Percentiles rank a stretch among this genome's conserved stretches.
These are phyloP conservation scores for Lactarius quietus DNA, from an alignment of 768 basidiomycete species.

Conservation along the genomic window DNA sequence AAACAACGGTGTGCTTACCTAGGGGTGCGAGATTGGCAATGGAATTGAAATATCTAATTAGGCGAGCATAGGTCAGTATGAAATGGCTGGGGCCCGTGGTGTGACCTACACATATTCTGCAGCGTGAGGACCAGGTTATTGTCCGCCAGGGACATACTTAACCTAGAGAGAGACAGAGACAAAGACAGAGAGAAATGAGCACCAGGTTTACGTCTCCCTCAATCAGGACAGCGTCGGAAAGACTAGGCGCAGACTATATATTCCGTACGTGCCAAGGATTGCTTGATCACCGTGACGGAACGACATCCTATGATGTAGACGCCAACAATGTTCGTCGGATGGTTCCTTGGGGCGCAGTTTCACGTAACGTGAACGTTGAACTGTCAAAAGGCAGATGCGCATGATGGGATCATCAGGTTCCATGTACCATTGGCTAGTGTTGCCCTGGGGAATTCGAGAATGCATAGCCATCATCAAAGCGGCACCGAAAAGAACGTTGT, in stretches of 20 bases:
- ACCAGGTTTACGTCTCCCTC: not conserved
- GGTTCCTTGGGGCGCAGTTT: not conserved
- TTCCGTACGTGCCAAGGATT: not conserved
- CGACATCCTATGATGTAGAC: not conserved
- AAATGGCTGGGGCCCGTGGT: not conserved
- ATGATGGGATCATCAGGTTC: not conserved
- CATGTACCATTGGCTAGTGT: not conserved
- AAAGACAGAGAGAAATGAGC: not conserved
- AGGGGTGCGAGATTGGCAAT: not conserved
- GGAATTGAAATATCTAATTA: constrained; percentile 11
- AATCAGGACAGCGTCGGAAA: not conserved
- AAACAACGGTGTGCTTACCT: not conserved
- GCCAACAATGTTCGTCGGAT: not conserved
- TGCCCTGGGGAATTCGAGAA: not conserved
- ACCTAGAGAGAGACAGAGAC: not conserved
- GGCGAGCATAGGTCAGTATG: not conserved
- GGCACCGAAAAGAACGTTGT: not conserved
- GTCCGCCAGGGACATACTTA: constrained; percentile 13
- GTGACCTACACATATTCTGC: constrained; percentile 2
- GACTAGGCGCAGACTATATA: not conserved
- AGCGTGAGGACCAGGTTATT: not conserved
- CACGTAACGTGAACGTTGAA: not conserved
- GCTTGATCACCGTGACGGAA: not conserved
- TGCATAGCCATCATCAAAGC: not conserved
- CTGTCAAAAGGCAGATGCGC: not conserved